phyloP scores from a whole-genome alignment of 495 filamentous ascomycete species.

The Tuber aestivum region DNA sequence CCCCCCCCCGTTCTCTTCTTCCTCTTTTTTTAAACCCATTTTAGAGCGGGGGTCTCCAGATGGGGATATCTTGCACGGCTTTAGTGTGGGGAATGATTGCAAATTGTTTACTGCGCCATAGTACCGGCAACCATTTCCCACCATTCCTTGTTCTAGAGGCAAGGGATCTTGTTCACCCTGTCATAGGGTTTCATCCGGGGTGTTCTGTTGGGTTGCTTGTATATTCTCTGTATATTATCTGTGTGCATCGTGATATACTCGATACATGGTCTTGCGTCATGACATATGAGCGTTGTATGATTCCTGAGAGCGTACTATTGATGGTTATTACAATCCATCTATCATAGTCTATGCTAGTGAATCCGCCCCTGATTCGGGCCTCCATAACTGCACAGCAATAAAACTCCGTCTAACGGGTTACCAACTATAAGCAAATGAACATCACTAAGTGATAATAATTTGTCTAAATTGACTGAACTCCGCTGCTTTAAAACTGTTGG shows the following conservation, averaged over 20 bases:
- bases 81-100: background rate
- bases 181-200: background rate
- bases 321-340: too few species aligned
- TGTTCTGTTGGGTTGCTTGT: background rate
- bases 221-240: background rate
- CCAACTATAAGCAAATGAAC: too few species aligned
- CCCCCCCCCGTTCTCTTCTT: background rate
- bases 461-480: too few species aligned
- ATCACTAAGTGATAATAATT: too few species aligned
- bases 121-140: fast-evolving
- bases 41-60: background rate
- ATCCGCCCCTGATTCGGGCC: too few species aligned
- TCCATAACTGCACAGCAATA: too few species aligned
- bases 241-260: background rate
- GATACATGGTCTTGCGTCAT: background rate
- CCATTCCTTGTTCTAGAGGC: background rate
- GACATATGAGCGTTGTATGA: too few species aligned
- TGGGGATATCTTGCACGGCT: background rate
- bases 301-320: too few species aligned
- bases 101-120: background rate
- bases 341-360: too few species aligned
- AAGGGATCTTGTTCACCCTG: background rate
- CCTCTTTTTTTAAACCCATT: background rate
- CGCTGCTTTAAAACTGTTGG: too few species aligned
- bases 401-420: too few species aligned